Evolutionary conservation across 768 basidiomycete species (phyloP).

Genomic region (Kwoniella sp.): DNA sequence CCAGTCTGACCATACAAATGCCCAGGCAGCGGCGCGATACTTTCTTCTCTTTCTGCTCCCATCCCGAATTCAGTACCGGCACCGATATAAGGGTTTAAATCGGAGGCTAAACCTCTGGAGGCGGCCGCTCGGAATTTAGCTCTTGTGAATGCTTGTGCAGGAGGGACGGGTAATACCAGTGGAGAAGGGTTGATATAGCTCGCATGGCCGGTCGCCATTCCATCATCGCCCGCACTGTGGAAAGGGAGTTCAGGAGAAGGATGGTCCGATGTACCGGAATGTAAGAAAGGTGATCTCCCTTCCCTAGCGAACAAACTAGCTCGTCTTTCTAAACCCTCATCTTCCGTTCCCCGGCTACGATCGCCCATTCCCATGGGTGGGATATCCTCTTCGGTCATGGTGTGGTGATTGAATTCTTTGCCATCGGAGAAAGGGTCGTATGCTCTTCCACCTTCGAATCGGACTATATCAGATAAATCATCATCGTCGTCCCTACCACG

Average conservation of each 20-base stretch:
- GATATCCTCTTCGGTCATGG: background rate
- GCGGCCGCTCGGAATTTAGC: background rate
- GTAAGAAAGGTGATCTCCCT: constrained; percentile 17
- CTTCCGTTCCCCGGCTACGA: background rate
- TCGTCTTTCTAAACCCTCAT: constrained; percentile 7
- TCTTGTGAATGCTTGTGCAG: background rate
- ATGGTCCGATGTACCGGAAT: constrained; percentile 7
- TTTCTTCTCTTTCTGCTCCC: constrained; percentile 6
- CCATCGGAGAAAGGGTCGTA: constrained; percentile 12
- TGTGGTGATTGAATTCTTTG: background rate
- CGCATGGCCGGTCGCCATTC: background rate
- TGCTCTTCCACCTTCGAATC: constrained; percentile 14
- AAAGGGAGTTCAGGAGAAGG: background rate
- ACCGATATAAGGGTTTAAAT: background rate
- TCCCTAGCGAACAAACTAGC: constrained; percentile 13
- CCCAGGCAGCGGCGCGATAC: constrained; percentile 13
- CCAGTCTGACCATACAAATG: constrained; percentile 36
- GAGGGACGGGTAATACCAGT: background rate
- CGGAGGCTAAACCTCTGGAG: background rate
- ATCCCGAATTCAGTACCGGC: too few relatives aligned
- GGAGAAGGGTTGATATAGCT: background rate
- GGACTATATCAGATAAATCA: constrained; percentile 20
- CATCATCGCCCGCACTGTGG: background rate
- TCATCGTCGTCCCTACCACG: constrained; percentile 18
- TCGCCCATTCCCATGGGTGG: background rate